Evolutionary conservation across 768 basidiomycete species (phyloP).

Genomic region (Lepiota subincarnata): DNA sequence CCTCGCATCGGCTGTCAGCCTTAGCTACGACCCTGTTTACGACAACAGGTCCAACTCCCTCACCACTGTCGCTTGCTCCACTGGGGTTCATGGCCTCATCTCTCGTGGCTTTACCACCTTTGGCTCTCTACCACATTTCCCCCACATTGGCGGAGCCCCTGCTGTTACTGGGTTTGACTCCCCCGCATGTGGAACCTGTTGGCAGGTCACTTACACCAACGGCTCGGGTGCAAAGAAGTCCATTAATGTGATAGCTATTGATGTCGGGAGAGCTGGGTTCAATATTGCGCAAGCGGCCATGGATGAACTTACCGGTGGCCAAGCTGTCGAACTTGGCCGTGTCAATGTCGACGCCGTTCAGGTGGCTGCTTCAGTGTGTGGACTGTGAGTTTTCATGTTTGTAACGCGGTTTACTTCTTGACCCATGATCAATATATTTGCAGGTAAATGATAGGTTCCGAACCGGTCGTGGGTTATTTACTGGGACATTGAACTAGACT

Average conservation of each 20-base stretch:
- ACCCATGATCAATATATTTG: not conserved
- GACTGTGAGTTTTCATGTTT: constrained; percentile 28
- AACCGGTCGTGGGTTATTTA: too few relatives aligned
- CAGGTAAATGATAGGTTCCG: too few relatives aligned
- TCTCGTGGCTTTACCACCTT: constrained; percentile 46
- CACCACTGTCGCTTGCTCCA: constrained; percentile 38
- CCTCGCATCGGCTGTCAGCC: constrained; percentile 16
- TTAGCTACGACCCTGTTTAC: constrained; percentile 46
- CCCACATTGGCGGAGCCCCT: constrained; percentile 52
- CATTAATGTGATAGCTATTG: constrained; percentile 50
- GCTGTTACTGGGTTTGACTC: constrained; percentile 51
- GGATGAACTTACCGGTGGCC: constrained; percentile 46
- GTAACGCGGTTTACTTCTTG: not conserved
- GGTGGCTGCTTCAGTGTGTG: constrained; percentile 46
- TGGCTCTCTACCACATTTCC: constrained; percentile 51
- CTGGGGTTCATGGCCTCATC: constrained; percentile 50
- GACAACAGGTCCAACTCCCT: constrained; percentile 42
- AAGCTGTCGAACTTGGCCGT: constrained; percentile 44
- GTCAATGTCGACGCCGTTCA: constrained; percentile 39
- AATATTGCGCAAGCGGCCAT: constrained; percentile 49
- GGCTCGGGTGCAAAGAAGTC: constrained; percentile 24
- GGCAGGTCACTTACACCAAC: constrained; percentile 47
- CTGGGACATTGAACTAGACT: too few relatives aligned
- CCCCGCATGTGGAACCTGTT: constrained; percentile 54
- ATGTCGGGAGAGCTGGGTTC: constrained; percentile 42